Evolutionary conservation across 164 flowering plant species (phyloP).

Genomic region (Annona squamosa): DNA sequence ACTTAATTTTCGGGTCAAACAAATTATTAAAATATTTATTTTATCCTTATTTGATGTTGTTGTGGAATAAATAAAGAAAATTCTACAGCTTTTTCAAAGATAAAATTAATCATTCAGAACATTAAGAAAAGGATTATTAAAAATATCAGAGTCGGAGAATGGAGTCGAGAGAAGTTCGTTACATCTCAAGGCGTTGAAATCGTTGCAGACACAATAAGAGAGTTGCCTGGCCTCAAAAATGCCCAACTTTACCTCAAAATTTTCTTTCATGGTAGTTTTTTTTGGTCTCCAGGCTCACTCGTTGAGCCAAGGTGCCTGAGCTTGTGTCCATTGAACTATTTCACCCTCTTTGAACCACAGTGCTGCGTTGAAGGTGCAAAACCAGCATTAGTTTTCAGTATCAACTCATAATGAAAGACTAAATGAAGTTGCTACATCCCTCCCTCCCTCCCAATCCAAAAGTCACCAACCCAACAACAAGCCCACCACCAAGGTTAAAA

Average conservation of each 20-base stretch:
- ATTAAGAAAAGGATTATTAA: too few relatives aligned
- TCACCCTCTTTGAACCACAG: conserved; percentile 97
- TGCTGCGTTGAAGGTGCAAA: conserved; percentile 29
- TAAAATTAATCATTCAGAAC: too few relatives aligned
- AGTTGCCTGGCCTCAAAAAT: background rate
- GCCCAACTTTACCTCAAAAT: background rate
- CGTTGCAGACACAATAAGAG: too few relatives aligned
- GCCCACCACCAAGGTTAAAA: background rate
- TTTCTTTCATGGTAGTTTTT: background rate
- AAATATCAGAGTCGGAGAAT: too few relatives aligned
- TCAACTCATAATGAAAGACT: background rate
- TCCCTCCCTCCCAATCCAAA: background rate
- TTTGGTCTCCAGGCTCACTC: conserved; percentile 36
- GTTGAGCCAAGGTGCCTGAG: conserved; percentile 63
- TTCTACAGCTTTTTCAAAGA: too few relatives aligned
- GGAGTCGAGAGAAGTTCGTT: too few relatives aligned
- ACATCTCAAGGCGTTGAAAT: too few relatives aligned
- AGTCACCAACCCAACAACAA: background rate
- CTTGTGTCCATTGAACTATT: conserved; percentile 68
- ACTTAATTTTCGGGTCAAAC: too few relatives aligned
- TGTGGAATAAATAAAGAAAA: too few relatives aligned
- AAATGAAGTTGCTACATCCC: background rate
- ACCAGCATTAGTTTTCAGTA: background rate
- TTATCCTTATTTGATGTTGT: too few relatives aligned
- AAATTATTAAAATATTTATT: too few relatives aligned